These are phyloP conservation scores for Colletotrichum sp. DNA, from an alignment of 2,329 filamentous ascomycete species.

Conservation along the genomic window DNA sequence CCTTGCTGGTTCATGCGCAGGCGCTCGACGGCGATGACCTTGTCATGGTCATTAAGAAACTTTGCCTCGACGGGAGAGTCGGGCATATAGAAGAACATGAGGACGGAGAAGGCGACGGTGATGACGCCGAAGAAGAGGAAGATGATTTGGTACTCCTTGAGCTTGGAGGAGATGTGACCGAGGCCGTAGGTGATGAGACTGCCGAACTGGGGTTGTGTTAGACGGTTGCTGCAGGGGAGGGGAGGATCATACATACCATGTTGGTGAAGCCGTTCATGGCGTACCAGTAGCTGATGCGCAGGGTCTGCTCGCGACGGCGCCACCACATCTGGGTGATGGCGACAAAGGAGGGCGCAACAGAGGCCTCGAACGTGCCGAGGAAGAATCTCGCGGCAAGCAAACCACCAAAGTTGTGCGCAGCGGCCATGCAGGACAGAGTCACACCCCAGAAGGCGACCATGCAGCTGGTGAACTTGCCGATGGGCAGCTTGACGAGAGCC, in stretches of 20 bases:
- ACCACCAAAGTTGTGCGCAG: conserved; percentile 51
- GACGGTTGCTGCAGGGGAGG: conserved; percentile 1
- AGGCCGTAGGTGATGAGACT: conserved; percentile 64
- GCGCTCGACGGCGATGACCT: conserved; percentile 62
- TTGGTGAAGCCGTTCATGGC: conserved; percentile 34
- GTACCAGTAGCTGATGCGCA: conserved; percentile 34
- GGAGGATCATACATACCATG: neutral
- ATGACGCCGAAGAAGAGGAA: conserved; percentile 60
- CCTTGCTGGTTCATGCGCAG: conserved; percentile 56
- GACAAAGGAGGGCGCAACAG: conserved; percentile 52
- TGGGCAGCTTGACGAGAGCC: conserved; percentile 57
- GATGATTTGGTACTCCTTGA: conserved; percentile 56
- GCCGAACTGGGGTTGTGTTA: conserved; percentile 42
- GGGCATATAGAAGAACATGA: conserved; percentile 64
- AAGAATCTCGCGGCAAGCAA: conserved; percentile 50
- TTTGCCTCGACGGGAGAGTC: conserved; percentile 67
- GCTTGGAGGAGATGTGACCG: conserved; percentile 47
- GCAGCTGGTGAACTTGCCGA: conserved; percentile 56
- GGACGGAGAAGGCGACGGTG: conserved; percentile 52
- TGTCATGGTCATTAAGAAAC: conserved; percentile 62
- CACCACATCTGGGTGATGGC: conserved; percentile 52
- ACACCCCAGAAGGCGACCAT: conserved; percentile 61
- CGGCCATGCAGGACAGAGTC: conserved; percentile 54
- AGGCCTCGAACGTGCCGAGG: conserved; percentile 52
- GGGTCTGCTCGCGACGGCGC: conserved; percentile 36